Evolutionary conservation across 2,329 filamentous ascomycete species (phyloP).

Genomic region (Nannizziopsis barbatae): DNA sequence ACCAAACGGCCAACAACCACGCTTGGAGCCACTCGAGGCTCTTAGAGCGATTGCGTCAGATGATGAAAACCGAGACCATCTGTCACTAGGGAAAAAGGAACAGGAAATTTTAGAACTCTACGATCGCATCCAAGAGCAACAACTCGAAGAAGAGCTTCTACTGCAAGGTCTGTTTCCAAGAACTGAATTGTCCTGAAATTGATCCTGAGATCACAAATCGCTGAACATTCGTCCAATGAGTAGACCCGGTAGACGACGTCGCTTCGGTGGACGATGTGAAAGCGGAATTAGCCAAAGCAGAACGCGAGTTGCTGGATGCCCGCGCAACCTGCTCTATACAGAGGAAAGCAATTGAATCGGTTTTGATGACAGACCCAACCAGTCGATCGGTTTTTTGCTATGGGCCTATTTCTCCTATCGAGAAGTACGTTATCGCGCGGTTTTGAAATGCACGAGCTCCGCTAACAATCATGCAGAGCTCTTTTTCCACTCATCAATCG

Average conservation of each 20-base stretch:
- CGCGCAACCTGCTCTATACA: slow-evolving; percentile 59
- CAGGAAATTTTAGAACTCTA: slow-evolving; percentile 56
- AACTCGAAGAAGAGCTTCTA: slow-evolving; percentile 60
- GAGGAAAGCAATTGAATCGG: slow-evolving; percentile 56
- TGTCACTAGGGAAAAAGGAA: slow-evolving; percentile 56
- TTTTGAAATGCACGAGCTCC: background rate
- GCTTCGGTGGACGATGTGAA: slow-evolving; percentile 40
- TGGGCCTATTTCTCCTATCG: slow-evolving; percentile 52
- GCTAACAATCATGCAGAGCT: slow-evolving; percentile 39
- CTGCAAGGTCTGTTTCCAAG: slow-evolving; percentile 28
- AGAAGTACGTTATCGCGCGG: slow-evolving; percentile 45
- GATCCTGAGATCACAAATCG: background rate
- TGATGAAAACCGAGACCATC: slow-evolving; percentile 35
- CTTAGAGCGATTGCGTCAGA: slow-evolving; percentile 32
- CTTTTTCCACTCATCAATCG: slow-evolving; percentile 55
- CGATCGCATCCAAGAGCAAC: slow-evolving; percentile 58
- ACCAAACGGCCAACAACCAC: slow-evolving; percentile 20
- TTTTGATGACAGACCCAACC: slow-evolving; percentile 62
- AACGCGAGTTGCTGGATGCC: slow-evolving; percentile 57
- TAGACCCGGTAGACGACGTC: slow-evolving; percentile 7
- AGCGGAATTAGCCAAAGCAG: slow-evolving; percentile 42
- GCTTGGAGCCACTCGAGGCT: slow-evolving; percentile 26
- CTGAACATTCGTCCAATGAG: background rate
- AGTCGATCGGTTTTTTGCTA: slow-evolving; percentile 61
- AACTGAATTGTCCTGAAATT: too few species aligned